These are phyloP conservation scores for Trebouxia gelatinosa DNA, from an alignment of 163 green algal genomes.

Conservation along the genomic window DNA sequence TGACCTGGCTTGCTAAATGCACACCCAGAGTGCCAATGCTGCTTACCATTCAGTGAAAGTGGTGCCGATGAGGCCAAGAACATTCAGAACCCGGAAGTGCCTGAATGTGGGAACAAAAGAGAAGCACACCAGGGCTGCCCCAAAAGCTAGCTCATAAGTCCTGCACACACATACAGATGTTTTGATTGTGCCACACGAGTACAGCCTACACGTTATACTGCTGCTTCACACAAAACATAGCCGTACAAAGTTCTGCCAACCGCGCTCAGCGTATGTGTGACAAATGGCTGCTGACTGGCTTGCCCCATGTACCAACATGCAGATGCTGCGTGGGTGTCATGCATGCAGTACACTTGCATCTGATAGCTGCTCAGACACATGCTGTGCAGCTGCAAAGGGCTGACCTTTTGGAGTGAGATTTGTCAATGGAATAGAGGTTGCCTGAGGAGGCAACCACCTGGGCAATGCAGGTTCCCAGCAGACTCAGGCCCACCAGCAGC, in stretches of 20 bases:
- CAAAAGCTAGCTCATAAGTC: conserved; percentile 17
- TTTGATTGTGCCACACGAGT: background rate
- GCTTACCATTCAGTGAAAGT: conserved; percentile 16
- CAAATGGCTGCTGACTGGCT: no score
- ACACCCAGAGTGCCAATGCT: background rate
- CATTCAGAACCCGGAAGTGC: conserved; percentile 16
- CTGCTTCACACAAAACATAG: no score
- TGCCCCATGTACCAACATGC: no score
- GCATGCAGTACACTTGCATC: no score
- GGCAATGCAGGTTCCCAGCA: conserved; percentile 21
- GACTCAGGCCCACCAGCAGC: conserved; percentile 18
- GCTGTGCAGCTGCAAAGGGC: background rate
- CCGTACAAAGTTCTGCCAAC: no score
- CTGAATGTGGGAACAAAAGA: conserved; percentile 26
- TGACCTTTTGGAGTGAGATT: conserved; percentile 8
- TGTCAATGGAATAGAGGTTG: conserved; percentile 22
- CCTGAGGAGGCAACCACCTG: conserved; percentile 12
- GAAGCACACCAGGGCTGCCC: conserved; percentile 7
- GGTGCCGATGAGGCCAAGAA: conserved; percentile 16
- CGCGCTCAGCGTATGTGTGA: no score
- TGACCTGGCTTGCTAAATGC: no score
- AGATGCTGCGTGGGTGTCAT: no score
- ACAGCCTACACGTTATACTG: no score
- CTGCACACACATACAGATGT: conserved; percentile 4
- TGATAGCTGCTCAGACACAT: no score